phyloP scores from a whole-genome alignment of 371 early-diverging fungal species.

The Coemansia sp. region DNA sequence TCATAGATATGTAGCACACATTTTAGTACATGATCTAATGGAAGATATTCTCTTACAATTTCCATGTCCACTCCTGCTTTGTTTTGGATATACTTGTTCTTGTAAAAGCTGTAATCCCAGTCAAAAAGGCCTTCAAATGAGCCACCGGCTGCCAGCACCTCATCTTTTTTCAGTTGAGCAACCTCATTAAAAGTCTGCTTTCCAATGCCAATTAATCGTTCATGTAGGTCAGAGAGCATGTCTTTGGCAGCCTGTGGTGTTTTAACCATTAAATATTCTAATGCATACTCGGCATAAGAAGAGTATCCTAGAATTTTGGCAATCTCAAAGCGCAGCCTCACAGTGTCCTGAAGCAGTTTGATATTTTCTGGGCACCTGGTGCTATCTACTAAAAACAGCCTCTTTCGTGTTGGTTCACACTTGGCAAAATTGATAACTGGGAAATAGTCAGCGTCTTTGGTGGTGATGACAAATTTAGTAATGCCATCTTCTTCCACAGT shows the following conservation, averaged over 20 bases:
- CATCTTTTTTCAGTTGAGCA: slow-evolving; percentile 56
- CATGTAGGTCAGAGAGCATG: slow-evolving; percentile 64
- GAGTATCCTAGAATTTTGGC: slow-evolving; percentile 64
- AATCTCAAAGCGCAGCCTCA: slow-evolving; percentile 57
- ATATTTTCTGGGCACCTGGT: slow-evolving; percentile 61
- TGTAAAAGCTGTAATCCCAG: slow-evolving; percentile 75
- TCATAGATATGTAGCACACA: slow-evolving; percentile 69
- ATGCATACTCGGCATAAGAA: slow-evolving; percentile 65
- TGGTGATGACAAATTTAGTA: slow-evolving; percentile 62
- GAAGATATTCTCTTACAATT: slow-evolving; percentile 72
- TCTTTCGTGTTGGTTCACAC: slow-evolving; percentile 59
- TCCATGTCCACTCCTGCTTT: slow-evolving; percentile 71
- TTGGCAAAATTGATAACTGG: slow-evolving; percentile 59
- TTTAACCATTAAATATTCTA: slow-evolving; percentile 84
- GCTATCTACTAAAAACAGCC: slow-evolving; percentile 54
- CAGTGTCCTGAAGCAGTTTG: slow-evolving; percentile 53
- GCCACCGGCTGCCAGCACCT: slow-evolving; percentile 18
- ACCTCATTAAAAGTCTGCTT: slow-evolving; percentile 60
- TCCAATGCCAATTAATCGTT: slow-evolving; percentile 56
- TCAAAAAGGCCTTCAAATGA: slow-evolving; percentile 53
- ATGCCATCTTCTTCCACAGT: slow-evolving; percentile 57
- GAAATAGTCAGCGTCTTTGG: slow-evolving; percentile 63
- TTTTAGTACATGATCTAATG: slow-evolving; percentile 59
- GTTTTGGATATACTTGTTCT: slow-evolving; percentile 63
- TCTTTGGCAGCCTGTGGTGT: slow-evolving; percentile 59